Evolutionary conservation across 2,329 filamentous ascomycete genomes (phyloP), one percentile per base, ranked within the genome.

Genomic region (Seiridium cupressi): DNA sequence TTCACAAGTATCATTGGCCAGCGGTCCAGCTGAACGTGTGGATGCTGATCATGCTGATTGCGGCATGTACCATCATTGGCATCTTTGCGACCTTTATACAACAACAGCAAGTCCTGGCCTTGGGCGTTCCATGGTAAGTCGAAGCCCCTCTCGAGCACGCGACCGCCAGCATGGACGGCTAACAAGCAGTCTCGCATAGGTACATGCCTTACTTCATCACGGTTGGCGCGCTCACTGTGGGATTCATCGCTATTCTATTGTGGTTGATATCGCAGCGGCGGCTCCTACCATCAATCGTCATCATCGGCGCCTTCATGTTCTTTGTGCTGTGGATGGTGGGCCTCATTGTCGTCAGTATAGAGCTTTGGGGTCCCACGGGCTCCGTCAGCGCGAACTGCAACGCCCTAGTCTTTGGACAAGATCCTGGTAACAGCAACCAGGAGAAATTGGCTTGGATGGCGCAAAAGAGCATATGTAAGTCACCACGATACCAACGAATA

Each of bases 301-400:
- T 87, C 76, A 81, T 89, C 26, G 86, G 86, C 60, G 82, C 82
- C 51, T 89, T 89, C 68, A 81, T 89, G 64, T 77, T 89, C 59
- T 89, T 89, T 62, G 78, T 89, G 2, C 75, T 90, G n/a, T 90
- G 86, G 86, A 76, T 89, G 44, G 85, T 88, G 42, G 87, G 87
- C 0, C 76, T 90, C 7, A 79, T 90, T 51, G 83, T 88, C 48
- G 76, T 86, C 5, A 80, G 80, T 13, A 82, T 89, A 58, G 81
- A 89, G 74, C 81, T 90, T 1, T 90, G 85, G 81, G 86, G 87
- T 0, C 82, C 85, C 0, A 67, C 72, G 3, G 85, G 84, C 7
- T 81, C 79, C 36, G 82, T 90, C n/a, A 84, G 81, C 68, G 76
- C 77, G 51, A 85, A 83, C 62, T 90, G 87, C 72, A 80, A 84